Evolutionary conservation across 108 stramenopile species (phyloP), one percentile per base, ranked within the genome.

Genomic region (Thalassiosira profunda): DNA sequence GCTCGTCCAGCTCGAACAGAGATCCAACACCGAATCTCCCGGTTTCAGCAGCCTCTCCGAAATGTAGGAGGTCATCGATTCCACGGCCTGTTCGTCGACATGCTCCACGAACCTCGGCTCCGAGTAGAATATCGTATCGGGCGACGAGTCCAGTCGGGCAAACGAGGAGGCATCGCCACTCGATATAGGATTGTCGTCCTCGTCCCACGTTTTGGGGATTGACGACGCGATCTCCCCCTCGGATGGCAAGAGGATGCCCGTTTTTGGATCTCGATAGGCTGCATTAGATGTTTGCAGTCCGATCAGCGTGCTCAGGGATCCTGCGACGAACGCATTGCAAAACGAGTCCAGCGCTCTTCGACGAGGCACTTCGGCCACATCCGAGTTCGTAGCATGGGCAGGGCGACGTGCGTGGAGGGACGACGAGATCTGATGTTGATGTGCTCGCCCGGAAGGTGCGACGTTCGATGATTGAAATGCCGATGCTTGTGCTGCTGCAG

Each of bases 1-100:
- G 58, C 83, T 85, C n/a, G 90, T 91, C 93, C 93, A 94, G 67
- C 87, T 89, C 11, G 90, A 90, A 70, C 93, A 94, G 17, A 94
- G 61, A 68, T 94, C 93, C 40, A 94, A 60, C 5, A 92, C 88
- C 1, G 69, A 70, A 63, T 88, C 86, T 29, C 76, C 77, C 3
- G 37, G 18, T 26, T 58, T 57, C 5, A 90, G 38, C 14, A 84
- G 71, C 18, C 52, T 33, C 21, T 80, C 63, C 3, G 86, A 80
- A 70, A 91, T 74, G 58, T 89, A 94, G 9, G 66, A 49, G 20
- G 88, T 90, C 82, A 91, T 78, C 17, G 72, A 45, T 45, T 89
- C 58, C 11, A 91, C 93, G 5, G 93, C 93, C 26, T 83, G 78
- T 18, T 72, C 86, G 61, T 94, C 93, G 12, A 94, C 88, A 68